Percentiles rank a stretch among this genome's conserved stretches.
Evolutionary conservation across 495 filamentous ascomycete species (phyloP).

Genomic region (Chaetomium cochliodes): DNA sequence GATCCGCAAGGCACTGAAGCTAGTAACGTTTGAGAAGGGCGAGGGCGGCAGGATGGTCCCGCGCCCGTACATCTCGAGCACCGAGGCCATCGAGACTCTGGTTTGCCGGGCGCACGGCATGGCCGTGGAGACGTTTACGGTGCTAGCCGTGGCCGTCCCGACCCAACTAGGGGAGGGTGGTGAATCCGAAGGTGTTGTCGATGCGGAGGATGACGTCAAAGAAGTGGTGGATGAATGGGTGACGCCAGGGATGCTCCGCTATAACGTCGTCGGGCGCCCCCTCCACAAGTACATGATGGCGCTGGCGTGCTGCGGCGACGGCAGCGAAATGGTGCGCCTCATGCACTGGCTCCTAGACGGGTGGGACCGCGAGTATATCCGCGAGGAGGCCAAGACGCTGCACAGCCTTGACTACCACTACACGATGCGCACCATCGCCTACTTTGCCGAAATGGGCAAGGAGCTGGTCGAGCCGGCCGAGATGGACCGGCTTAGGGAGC

Average conservation of each 20-base stretch:
- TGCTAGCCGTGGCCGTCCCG: not conserved
- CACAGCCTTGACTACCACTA: slow-evolving; percentile 30
- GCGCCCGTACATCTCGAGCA: slow-evolving; percentile 2
- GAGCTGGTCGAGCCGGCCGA: slow-evolving; percentile 27
- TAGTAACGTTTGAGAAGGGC: slow-evolving; percentile 13
- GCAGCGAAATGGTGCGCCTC: slow-evolving; percentile 36
- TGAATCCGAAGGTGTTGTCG: not conserved
- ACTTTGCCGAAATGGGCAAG: slow-evolving; percentile 35
- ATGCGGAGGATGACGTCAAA: not conserved
- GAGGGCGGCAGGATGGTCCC: slow-evolving; percentile 9
- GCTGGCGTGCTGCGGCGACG: slow-evolving; percentile 39
- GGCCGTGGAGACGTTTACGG: slow-evolving; percentile 6
- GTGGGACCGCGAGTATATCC: slow-evolving; percentile 33
- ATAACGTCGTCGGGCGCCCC: slow-evolving; percentile 33
- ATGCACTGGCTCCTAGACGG: slow-evolving; percentile 43
- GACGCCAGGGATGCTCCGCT: slow-evolving; percentile 19
- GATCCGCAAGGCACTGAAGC: slow-evolving; percentile 26
- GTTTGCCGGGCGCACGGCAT: slow-evolving; percentile 1
- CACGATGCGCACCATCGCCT: slow-evolving; percentile 36
- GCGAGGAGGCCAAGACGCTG: slow-evolving; percentile 37
- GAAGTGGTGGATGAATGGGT: not conserved
- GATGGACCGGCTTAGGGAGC: slow-evolving; percentile 26
- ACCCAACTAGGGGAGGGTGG: not conserved
- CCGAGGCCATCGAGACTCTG: slow-evolving; percentile 15
- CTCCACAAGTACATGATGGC: slow-evolving; percentile 42